phyloP scores from a whole-genome alignment of 192 early-diverging fungal genomes.

The Backusella macrospora region DNA sequence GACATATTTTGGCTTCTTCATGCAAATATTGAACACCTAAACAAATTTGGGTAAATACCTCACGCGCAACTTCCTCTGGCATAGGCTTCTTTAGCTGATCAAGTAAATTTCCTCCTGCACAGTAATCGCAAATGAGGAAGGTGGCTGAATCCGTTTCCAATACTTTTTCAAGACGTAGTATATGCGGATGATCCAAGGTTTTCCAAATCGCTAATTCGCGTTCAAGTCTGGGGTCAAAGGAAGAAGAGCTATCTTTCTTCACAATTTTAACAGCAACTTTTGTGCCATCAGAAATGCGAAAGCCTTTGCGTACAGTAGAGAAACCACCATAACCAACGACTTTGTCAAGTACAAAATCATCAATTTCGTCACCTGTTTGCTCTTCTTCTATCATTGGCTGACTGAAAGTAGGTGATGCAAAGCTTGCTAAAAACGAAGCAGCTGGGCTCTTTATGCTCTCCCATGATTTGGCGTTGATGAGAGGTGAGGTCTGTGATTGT shows the following conservation, averaged over 20 bases:
- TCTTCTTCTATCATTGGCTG: conserved; percentile 36
- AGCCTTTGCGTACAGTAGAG: conserved; percentile 71
- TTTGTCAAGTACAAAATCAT: conserved; percentile 67
- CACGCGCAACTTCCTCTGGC: conserved; percentile 50
- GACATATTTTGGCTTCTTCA: conserved; percentile 56
- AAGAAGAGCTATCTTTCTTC: conserved; percentile 38
- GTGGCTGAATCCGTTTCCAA: conserved; percentile 66
- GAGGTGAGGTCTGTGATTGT: conserved; percentile 11
- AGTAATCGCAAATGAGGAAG: conserved; percentile 75
- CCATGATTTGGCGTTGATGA: conserved; percentile 31
- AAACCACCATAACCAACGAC: conserved; percentile 77
- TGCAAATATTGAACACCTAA: conserved; percentile 82
- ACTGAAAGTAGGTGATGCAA: conserved; percentile 21
- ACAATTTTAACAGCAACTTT: conserved; percentile 74
- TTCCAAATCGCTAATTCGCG: conserved; percentile 70
- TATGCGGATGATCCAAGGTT: conserved; percentile 64
- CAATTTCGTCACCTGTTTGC: conserved; percentile 71
- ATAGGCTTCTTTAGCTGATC: conserved; percentile 53
- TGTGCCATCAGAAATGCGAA: conserved; percentile 44
- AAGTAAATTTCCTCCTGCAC: conserved; percentile 63
- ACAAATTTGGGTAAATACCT: conserved; percentile 75
- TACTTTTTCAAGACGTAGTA: conserved; percentile 64
- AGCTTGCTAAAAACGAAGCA: conserved; percentile 40
- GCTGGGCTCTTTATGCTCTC: conserved; percentile 34
- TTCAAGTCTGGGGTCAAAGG: conserved; percentile 52